phyloP scores from a whole-genome alignment of 139 green algal genomes.

The Yamagishiella unicocca region DNA sequence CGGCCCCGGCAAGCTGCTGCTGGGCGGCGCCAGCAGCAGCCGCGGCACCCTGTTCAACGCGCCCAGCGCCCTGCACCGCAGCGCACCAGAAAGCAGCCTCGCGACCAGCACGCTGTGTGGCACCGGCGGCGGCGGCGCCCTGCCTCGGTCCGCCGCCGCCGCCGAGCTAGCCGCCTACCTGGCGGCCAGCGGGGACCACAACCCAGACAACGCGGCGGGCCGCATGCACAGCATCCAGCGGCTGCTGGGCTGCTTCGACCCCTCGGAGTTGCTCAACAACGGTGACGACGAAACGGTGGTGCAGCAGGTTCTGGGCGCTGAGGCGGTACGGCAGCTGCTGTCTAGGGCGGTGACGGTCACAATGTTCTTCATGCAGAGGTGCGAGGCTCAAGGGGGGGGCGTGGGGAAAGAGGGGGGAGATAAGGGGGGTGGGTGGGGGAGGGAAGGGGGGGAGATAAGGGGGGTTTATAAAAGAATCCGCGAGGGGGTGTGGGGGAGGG shows the following conservation, averaged over 20 bases:
- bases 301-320: not conserved
- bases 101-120: too few species aligned
- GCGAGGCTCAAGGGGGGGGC: not conserved
- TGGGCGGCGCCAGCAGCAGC: not conserved
- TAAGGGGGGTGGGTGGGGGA: not conserved
- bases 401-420: not conserved
- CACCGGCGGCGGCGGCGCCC: not conserved
- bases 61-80: too few species aligned
- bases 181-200: not conserved
- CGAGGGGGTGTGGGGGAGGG: too few species aligned
- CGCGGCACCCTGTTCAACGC: too few species aligned
- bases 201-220: not conserved
- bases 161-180: not conserved
- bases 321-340: not conserved
- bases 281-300: slow-evolving; percentile 34
- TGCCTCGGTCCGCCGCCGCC: not conserved
- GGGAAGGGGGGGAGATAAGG: too few species aligned
- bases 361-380: slow-evolving; percentile 16
- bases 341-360: not conserved
- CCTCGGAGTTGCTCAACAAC: slow-evolving; percentile 15
- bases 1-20: not conserved
- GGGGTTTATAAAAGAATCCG: too few species aligned
- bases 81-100: too few species aligned
- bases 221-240: not conserved
- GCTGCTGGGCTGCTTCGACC: slow-evolving; percentile 7